Conservation (phyloP, 192 early-diverging fungal genomes). For the Coemansia furcata region DNA sequence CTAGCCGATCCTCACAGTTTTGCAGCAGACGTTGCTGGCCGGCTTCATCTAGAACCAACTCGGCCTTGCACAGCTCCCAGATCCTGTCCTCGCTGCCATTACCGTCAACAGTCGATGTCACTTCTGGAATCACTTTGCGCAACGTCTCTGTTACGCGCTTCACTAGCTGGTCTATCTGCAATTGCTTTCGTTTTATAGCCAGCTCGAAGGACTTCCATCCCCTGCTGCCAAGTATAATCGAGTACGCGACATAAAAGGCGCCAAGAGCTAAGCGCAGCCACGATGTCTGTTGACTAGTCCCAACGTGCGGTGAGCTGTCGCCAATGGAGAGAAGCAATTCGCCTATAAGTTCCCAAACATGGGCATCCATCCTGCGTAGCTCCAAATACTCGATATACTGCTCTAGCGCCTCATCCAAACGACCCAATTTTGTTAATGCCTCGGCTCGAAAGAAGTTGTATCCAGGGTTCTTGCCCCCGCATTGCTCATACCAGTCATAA, state of each 20-base stretch:
- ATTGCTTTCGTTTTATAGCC: conserved; percentile 16
- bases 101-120: not conserved
- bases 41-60: not conserved
- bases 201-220: conserved; percentile 22
- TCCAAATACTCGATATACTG: conserved; percentile 27
- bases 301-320: not conserved
- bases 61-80: conserved; percentile 8
- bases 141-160: not conserved
- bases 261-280: conserved; percentile 28
- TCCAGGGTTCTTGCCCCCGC: conserved; percentile 43
- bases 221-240: conserved; percentile 22
- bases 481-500: conserved; percentile 30
- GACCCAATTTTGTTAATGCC: conserved; percentile 14
- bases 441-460: conserved; percentile 34
- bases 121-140: not conserved
- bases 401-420: conserved; percentile 17
- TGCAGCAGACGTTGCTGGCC: not conserved
- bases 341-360: conserved; percentile 44
- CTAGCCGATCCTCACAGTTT: not conserved
- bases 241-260: conserved; percentile 17
- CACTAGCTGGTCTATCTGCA: conserved; percentile 10
- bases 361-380: conserved; percentile 34
- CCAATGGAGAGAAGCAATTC: conserved; percentile 8
- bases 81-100: not conserved
- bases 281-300: not conserved